Base-by-base conservation (phyloP, 805 yeast species). In the Starmera pachycereana region DNA sequence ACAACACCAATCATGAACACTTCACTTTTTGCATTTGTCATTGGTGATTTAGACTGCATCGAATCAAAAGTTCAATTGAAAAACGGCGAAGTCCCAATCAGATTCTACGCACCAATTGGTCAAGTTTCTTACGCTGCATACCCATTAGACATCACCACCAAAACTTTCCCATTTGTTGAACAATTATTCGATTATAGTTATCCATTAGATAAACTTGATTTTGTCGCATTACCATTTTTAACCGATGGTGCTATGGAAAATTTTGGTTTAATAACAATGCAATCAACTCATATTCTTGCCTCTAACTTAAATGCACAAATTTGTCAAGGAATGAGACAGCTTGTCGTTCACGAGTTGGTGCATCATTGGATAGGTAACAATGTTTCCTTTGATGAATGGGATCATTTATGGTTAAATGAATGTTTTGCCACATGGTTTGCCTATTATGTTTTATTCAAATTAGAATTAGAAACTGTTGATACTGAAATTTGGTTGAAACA, bases 231-330 rank as follows among this genome's bases (percentile, higher is more conserved):
- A 8, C 92, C 92, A 9, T 80, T 77, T 49, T 62, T 84, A 41
- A 68, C 76, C 27, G 90, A 82, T 54, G 83, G 84, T 43, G 94
- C 85, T 3, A 83, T 81, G 78, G 94, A 84, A 54, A 82, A 83
- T 54, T 78, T 81, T 74, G 83, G 86, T 4, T 59, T 81, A 60
- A 68, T 84, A 38, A 73, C 81, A 3, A 66, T 80, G 8, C 69
- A 78, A 40, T 69, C 72, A 38, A 69, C 70, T 36, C 78, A 76
- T 46, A 47, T 72, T 8, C 44, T 73, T 14, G 45, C 68, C 12
- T 63, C 69, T 0, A 49, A 54, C 2, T 45, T 66, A 34, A 41
- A 48, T 7, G 37, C 46, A 7, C 47, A 53, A 2, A 46, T 53
- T 12, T 47, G 47, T 3, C 57, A 62, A 32, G 65, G 63, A 44